Percentiles rank a stretch among this genome's conserved stretches.
These are phyloP conservation scores for Bipolaris bicolor DNA, from an alignment of 2,329 filamentous ascomycete species.

Conservation along the genomic window DNA sequence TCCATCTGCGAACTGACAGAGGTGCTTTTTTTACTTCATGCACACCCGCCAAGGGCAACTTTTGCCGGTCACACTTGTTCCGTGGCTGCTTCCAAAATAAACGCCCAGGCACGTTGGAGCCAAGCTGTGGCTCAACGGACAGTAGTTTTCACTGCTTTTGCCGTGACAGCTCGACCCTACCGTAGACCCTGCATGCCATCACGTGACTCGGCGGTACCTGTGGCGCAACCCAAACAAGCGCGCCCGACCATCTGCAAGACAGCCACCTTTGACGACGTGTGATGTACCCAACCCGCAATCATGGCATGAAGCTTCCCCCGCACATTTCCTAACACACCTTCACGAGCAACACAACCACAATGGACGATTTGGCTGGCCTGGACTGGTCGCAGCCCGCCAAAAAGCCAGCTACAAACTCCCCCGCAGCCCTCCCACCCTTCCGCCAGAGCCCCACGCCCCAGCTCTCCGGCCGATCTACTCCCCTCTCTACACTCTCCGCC, in stretches of 20 bases:
- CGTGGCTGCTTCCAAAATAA: not conserved
- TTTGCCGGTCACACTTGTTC: not conserved
- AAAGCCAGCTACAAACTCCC: slow-evolving; percentile 32
- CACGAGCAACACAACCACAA: slow-evolving; percentile 44
- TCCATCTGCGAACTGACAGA: not conserved
- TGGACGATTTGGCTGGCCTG: slow-evolving; percentile 58
- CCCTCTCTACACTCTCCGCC: slow-evolving; percentile 44
- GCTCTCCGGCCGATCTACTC: slow-evolving; percentile 50
- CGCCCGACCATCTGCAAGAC: slow-evolving; percentile 11
- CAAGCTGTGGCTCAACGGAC: not conserved
- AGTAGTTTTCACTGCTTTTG: not conserved
- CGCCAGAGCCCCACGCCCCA: slow-evolving; percentile 48
- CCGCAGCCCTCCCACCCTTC: slow-evolving; percentile 43
- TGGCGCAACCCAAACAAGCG: slow-evolving; percentile 20
- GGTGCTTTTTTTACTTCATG: not conserved
- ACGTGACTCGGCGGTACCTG: slow-evolving; percentile 21
- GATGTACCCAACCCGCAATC: slow-evolving; percentile 9
- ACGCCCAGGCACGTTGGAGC: not conserved
- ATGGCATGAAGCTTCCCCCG: slow-evolving; percentile 30
- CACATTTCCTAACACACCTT: slow-evolving; percentile 11
- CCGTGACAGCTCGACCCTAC: not conserved
- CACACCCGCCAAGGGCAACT: not conserved
- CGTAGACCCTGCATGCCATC: slow-evolving; percentile 15
- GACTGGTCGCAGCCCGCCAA: slow-evolving; percentile 53
- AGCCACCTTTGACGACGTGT: slow-evolving; percentile 3